A percentile compares a stretch with the other conserved stretches of the same genome.
phyloP scores from a whole-genome alignment of 2,329 filamentous ascomycete genomes.

The Pyricularia grisea region DNA sequence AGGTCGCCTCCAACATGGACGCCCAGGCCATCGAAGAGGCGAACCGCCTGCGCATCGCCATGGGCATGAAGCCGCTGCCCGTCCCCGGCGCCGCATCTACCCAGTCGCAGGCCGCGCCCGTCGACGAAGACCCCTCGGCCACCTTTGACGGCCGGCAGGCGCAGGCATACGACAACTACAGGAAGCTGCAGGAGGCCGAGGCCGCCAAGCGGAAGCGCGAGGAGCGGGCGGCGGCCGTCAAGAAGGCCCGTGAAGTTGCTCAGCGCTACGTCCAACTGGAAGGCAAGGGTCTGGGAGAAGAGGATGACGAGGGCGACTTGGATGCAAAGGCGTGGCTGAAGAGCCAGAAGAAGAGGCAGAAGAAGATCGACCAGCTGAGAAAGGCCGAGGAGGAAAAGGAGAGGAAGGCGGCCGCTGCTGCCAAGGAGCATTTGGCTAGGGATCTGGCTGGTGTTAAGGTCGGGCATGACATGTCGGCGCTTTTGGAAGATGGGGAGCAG shows the following conservation, averaged over 20 bases:
- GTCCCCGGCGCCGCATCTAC: conserved; percentile 56
- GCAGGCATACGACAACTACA: conserved; percentile 64
- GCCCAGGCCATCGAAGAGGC: conserved; percentile 81
- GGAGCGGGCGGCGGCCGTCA: conserved; percentile 71
- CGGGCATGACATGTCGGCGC: conserved; percentile 73
- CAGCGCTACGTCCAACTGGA: conserved; percentile 67
- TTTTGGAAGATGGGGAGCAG: conserved; percentile 77
- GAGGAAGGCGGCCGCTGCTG: conserved; percentile 55
- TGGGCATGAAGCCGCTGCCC: conserved; percentile 84
- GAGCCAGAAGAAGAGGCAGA: conserved; percentile 86
- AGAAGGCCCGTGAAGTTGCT: conserved; percentile 77
- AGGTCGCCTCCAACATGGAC: conserved; percentile 37
- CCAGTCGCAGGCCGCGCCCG: conserved; percentile 26
- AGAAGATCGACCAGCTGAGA: conserved; percentile 73
- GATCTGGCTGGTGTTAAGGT: conserved; percentile 89
- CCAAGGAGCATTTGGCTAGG: conserved; percentile 65
- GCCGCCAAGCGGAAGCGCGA: conserved; percentile 69
- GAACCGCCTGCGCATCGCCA: conserved; percentile 80
- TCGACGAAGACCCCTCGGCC: conserved; percentile 63
- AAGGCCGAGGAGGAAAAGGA: conserved; percentile 67
- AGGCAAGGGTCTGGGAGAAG: conserved; percentile 76
- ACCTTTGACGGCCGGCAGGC: conserved; percentile 77
- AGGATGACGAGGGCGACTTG: conserved; percentile 51
- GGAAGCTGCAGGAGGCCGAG: conserved; percentile 58
- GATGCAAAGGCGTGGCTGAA: conserved; percentile 84